Conservation (phyloP, 2,329 filamentous ascomycete genomes). For the Microsporum ferrugineum region DNA sequence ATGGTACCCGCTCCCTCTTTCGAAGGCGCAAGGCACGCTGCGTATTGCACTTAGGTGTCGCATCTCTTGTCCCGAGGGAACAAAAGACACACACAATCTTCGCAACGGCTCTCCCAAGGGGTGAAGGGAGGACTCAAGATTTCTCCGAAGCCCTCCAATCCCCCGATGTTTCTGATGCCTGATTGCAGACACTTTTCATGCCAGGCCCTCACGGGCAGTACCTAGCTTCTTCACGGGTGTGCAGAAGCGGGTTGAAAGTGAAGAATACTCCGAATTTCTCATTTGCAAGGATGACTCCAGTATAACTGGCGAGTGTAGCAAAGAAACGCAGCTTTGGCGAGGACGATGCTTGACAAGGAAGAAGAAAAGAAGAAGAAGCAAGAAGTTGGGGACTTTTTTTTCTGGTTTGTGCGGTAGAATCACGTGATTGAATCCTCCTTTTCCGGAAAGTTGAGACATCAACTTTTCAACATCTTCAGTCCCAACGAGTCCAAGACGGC, state of each 20-base stretch:
- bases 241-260: conserved; percentile 38
- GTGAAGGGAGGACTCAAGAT: conserved; percentile 26
- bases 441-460: background rate
- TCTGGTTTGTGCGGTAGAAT: conserved; percentile 1
- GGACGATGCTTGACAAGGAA: conserved; percentile 57
- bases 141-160: conserved; percentile 23
- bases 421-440: background rate
- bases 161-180: conserved; percentile 88
- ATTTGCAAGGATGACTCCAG: conserved; percentile 51
- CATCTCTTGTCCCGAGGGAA: conserved; percentile 16
- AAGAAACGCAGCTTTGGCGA: conserved; percentile 91
- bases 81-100: conserved; percentile 60
- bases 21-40: conserved; percentile 28
- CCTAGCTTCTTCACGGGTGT: conserved; percentile 27
- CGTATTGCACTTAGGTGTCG: conserved; percentile 94
- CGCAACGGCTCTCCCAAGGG: conserved; percentile 89
- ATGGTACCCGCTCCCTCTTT: conserved; percentile 47
- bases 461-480: background rate
- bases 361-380: conserved; percentile 14
- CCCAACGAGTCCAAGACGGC: background rate
- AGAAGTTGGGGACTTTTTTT: background rate
- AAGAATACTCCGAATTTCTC: conserved; percentile 99
- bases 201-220: conserved; percentile 76
- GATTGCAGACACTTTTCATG: conserved; percentile 67
- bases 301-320: conserved; percentile 65